Base-by-base conservation (phyloP, 2,329 filamentous ascomycete genomes). In the Penicillium sp. region DNA sequence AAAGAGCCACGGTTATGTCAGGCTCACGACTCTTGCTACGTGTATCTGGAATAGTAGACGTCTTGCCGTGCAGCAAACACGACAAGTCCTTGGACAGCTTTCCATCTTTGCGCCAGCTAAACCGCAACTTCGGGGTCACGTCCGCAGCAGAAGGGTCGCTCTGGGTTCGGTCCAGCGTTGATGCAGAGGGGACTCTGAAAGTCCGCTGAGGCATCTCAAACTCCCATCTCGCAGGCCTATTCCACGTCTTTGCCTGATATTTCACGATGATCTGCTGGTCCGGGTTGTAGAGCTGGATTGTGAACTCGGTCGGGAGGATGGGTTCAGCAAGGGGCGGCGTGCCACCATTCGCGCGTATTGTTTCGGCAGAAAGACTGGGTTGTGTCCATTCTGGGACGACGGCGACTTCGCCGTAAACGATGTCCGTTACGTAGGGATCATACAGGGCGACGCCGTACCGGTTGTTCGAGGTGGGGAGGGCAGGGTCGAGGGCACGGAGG, bases 1-100 rank as follows among this genome's bases (percentile, higher is more conserved):
- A 95, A 63, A 97, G 81, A 2, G 90, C 91, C n/a, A 97, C 81
- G 0, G 91, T 92, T 61, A 97, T 97, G 72, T 97, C 94, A 0
- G 94, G 92, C 69, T 99, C 94, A 68, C 89, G 92, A 75, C 80
- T 88, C 77, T 89, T 85, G 60, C 79, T 89, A 72, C 86, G 89
- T 20, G 82, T 84, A 27, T 82, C 83, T 11, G 74, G 66, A 3
- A 76, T 68, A 45, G 82, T 79, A 0, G 88, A 82, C 11, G 84
- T 87, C 68, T 86, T 89, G 14, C 92, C 92, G 0, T 87, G 88
- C 74, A 96, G 80, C 70, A 88, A 91, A 72, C 92, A 96, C 1
- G 89, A 90, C 77, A 96, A 84, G 65, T 96, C 90, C 73, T 89
- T 94, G 51, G 86, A 88, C 48, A 96, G 75, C 58, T 90, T 87